Base-by-base conservation (phyloP, 345 rosid species). In the Moricandia moricandioides region DNA sequence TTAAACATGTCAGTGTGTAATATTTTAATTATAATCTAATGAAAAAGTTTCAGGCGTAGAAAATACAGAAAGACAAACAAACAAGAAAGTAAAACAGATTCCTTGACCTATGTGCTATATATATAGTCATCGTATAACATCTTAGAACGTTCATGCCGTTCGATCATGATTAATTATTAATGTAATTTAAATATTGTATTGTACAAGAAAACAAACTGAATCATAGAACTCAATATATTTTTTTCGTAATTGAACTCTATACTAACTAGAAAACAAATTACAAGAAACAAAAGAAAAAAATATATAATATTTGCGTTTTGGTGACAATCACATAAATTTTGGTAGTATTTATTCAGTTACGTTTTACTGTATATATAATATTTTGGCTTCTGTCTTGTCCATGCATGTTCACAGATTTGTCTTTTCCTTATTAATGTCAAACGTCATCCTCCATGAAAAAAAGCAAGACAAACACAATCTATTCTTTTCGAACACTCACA, bases 361-460 rank as follows among this genome's bases (percentile, higher is more conserved):
- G 31, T 73, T 57, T 57, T 43, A 12, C 6, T 30, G 61, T 24
- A 31, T 59, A 6, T 31, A n/a, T 56, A 18, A 6, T 65, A 40
- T 0, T 39, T 35, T 35, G 17, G 31, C 65, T 33, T 47, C 18
- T 52, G 45, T 30, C 47, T 62, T 55, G 65, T 62, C 51, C 13
- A 30, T 63, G 65, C 17, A 30, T 70, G 70, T 62, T 69, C 57
- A 55, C 70, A 64, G 59, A 63, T 55, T 69, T 68, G 73, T 77
- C 70, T 69, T 29, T 43, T 58, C 40, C 60, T 43, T 43, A 40
- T 24, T 70, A 58, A 63, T 63, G 71, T 76, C 71, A 70, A 43
- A 70, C 16, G 71, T 77, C 75, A 9, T 31, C 62, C 31, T 70
- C 71, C 66, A 76, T 63, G 60, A 76, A n/a, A 55, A 40, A 39